phyloP scores from a whole-genome alignment of 2,329 filamentous ascomycete species.

The Calonectria pseudoturangicola region DNA sequence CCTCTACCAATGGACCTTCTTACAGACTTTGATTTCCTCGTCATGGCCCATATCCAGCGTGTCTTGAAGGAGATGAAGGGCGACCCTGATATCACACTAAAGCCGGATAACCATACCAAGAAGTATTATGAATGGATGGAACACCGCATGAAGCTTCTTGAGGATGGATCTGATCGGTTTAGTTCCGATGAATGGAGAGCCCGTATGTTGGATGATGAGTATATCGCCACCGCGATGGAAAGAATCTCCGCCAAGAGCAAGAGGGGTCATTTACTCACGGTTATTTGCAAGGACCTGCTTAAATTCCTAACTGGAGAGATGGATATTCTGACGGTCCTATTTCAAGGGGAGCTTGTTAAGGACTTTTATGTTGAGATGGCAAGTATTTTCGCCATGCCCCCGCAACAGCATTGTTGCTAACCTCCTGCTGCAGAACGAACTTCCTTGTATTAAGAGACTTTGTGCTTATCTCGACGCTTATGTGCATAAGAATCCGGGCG shows the following conservation, averaged over 20 bases:
- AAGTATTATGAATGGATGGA: constrained; percentile 17
- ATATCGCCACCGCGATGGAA: constrained; percentile 42
- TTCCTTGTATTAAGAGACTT: constrained; percentile 12
- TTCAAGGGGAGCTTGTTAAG: constrained; percentile 3
- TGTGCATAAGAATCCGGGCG: constrained; percentile 57
- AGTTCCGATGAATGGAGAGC: constrained; percentile 14
- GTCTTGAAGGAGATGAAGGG: not conserved
- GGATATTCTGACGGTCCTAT: constrained; percentile 5
- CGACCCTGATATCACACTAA: not conserved
- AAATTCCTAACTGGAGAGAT: constrained; percentile 8
- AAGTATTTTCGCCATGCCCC: not conserved
- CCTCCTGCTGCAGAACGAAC: not conserved
- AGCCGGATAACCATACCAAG: not conserved
- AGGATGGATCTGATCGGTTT: not conserved
- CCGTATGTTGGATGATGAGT: not conserved
- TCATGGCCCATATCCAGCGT: not conserved
- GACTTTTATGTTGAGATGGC: not conserved
- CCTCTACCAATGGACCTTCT: not conserved
- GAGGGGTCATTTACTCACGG: not conserved
- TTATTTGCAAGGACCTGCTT: not conserved
- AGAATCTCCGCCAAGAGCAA: constrained; percentile 39
- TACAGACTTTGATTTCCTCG: not conserved
- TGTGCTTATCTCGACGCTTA: not conserved
- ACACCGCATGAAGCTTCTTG: not conserved
- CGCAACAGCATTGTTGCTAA: not conserved